phyloP scores from a whole-genome alignment of 306 rosid genomes.

The Alnus rubra region DNA sequence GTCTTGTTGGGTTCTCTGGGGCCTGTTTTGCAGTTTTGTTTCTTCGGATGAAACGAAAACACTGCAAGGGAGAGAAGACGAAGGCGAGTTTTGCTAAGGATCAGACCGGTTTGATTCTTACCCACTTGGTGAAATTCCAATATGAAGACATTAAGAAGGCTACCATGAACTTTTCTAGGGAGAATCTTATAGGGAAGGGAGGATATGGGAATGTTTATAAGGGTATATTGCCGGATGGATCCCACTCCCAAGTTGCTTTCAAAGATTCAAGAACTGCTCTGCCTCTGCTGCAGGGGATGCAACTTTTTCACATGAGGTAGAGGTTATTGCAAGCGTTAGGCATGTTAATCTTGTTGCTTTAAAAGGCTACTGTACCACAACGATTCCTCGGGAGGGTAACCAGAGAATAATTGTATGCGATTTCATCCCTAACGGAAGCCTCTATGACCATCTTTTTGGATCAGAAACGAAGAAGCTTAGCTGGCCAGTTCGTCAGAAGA shows the following conservation, averaged over 20 bases:
- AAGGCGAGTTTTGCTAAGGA: not conserved
- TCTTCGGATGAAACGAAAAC: conserved; percentile 24
- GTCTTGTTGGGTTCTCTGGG: conserved; percentile 14
- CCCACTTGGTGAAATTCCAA: conserved; percentile 12
- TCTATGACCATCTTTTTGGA: conserved; percentile 30
- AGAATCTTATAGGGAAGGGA: conserved; percentile 28
- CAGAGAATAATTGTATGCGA: conserved; percentile 34
- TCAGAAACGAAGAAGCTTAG: conserved; percentile 21
- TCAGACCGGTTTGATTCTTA: not conserved
- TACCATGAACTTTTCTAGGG: conserved; percentile 26
- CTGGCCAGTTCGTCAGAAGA: conserved; percentile 31
- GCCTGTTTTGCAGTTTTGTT: conserved; percentile 12
- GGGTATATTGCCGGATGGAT: conserved; percentile 30
- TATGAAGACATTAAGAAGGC: conserved; percentile 27
- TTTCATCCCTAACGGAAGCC: conserved; percentile 29
- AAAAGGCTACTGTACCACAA: conserved; percentile 27
- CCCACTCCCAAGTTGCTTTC: conserved; percentile 33
- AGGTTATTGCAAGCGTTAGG: conserved; percentile 32
- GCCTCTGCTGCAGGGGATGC: conserved; percentile 28
- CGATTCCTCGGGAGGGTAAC: conserved; percentile 18
- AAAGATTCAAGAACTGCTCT: conserved; percentile 39
- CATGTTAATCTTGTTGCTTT: conserved; percentile 33
- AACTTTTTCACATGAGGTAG: conserved; percentile 28
- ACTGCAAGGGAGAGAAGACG: conserved; percentile 12
- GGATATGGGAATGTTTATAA: conserved; percentile 37